A percentile compares a stretch with the other conserved stretches of the same genome.
phyloP scores from a whole-genome alignment of 352 stramenopile species.

The Stramenopiles sp. region DNA sequence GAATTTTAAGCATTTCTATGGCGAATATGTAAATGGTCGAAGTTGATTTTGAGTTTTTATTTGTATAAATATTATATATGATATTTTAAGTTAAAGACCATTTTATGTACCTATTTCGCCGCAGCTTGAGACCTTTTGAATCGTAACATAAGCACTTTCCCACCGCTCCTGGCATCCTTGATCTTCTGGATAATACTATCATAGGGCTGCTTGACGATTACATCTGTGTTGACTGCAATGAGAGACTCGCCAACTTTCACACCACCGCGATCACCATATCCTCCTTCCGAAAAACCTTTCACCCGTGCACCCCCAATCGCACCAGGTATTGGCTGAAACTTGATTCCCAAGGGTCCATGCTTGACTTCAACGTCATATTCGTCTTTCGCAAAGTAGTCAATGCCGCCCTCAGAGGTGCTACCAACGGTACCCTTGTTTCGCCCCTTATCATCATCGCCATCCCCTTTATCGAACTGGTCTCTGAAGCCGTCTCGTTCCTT shows the following conservation, averaged over 20 bases:
- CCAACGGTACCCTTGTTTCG: not conserved
- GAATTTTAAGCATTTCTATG: no score
- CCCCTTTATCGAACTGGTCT: no score
- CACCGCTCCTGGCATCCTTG: not conserved
- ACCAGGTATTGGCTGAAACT: no score
- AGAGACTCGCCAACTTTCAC: not conserved
- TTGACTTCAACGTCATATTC: not conserved
- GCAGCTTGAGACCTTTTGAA: no score
- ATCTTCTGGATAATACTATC: not conserved
- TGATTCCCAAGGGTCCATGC: not conserved
- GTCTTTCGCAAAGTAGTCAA: not conserved
- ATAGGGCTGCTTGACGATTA: not conserved
- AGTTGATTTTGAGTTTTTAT: no score
- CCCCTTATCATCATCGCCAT: not conserved
- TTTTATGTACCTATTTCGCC: no score
- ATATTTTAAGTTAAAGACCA: no score
- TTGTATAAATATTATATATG: no score
- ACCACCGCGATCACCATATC: not conserved
- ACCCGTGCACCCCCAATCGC: not conserved
- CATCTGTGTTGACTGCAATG: not conserved
- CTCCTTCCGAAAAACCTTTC: not conserved
- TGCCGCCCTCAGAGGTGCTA: not conserved
- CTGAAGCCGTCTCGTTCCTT: no score
- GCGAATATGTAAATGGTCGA: no score
- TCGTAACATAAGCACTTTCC: not conserved